Percentiles rank a stretch among this genome's conserved stretches.
These are phyloP conservation scores for Skeletonema tropicum DNA, from an alignment of 108 stramenopile genomes.

Conservation along the genomic window DNA sequence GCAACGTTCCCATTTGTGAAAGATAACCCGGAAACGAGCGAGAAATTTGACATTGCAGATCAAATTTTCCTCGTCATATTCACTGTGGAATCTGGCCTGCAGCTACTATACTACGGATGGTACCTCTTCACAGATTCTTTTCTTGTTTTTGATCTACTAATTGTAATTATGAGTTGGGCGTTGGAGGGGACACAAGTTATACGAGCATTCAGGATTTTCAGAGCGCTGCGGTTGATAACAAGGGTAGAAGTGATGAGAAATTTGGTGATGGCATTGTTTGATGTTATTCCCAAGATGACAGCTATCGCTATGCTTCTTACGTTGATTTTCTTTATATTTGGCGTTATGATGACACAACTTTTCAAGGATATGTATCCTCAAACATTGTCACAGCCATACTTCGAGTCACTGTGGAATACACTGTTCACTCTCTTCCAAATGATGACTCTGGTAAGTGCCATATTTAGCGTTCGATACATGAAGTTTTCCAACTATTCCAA, in stretches of 20 bases:
- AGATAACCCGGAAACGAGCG: conserved; percentile 26
- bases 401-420: conserved; percentile 50
- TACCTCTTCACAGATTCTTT: conserved; percentile 65
- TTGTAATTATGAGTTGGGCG: conserved; percentile 71
- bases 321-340: conserved; percentile 77
- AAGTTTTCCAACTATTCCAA: background rate
- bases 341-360: conserved; percentile 69
- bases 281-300: conserved; percentile 71
- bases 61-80: conserved; percentile 68
- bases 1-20: conserved; percentile 69
- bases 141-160: conserved; percentile 75
- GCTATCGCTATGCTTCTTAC: conserved; percentile 61
- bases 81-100: conserved; percentile 67
- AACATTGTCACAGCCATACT: conserved; percentile 42
- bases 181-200: conserved; percentile 63
- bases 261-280: conserved; percentile 66
- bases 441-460: conserved; percentile 65
- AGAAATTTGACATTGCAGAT: conserved; percentile 55
- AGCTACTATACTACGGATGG: conserved; percentile 62
- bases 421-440: conserved; percentile 73
- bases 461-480: background rate
- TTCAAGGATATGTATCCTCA: conserved; percentile 35
- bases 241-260: conserved; percentile 70
- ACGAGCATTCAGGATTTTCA: conserved; percentile 80
- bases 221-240: conserved; percentile 76